phyloP scores from a whole-genome alignment of 2,329 filamentous ascomycete species.

The Geoglossum cookeanum region DNA sequence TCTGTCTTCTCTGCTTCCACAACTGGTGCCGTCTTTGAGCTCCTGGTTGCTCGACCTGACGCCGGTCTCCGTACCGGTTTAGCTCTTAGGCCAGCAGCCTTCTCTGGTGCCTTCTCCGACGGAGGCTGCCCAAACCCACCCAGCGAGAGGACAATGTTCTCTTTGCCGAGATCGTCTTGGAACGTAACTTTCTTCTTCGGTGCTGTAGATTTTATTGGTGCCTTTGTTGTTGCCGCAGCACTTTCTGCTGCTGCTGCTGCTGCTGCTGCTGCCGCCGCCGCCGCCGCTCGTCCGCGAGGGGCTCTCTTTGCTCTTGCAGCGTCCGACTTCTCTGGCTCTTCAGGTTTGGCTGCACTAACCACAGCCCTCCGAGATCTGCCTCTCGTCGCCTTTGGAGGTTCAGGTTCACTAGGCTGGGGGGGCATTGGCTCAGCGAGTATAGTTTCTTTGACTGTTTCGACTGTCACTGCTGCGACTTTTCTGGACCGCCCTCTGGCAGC shows the following conservation, averaged over 20 bases:
- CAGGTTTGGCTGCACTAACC: background rate
- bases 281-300: background rate
- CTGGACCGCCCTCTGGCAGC: background rate
- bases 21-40: constrained; percentile 15
- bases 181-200: constrained; percentile 28
- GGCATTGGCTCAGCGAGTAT: constrained; percentile 5
- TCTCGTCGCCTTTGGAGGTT: constrained; percentile 10
- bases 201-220: background rate
- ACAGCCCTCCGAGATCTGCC: constrained; percentile 14
- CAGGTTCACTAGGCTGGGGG: background rate
- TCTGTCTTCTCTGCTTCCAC: constrained; percentile 7
- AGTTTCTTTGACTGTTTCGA: constrained; percentile 7
- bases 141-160: constrained; percentile 17
- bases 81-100: constrained; percentile 22
- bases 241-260: background rate
- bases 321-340: constrained; percentile 5
- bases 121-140: constrained; percentile 13
- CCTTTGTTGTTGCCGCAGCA: background rate
- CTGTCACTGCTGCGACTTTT: background rate
- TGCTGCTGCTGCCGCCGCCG: background rate
- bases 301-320: background rate
- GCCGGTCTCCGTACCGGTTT: constrained; percentile 27
- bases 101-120: constrained; percentile 11
- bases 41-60: constrained; percentile 15
- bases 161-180: constrained; percentile 25